Percentiles rank a stretch among this genome's conserved stretches.
Conservation (phyloP, 2,329 filamentous ascomycete genomes). For the Paraphaeosphaeria sporulosa region DNA sequence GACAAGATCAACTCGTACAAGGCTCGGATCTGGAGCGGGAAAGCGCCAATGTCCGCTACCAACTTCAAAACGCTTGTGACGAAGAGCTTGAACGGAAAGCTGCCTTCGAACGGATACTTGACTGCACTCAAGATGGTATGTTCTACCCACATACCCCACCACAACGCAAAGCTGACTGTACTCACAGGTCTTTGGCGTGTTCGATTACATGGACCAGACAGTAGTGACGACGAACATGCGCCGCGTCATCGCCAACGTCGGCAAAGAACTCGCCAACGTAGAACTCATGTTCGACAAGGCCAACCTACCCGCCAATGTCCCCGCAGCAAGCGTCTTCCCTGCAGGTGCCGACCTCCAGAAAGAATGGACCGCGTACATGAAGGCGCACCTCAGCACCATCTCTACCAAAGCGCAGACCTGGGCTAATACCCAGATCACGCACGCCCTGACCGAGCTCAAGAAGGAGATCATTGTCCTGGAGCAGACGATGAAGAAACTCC, state of each 20-base stretch:
- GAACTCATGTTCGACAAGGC: background rate
- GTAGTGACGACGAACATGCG: background rate
- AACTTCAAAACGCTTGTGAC: background rate
- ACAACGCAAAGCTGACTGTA: background rate
- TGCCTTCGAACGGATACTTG: background rate
- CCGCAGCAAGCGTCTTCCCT: background rate
- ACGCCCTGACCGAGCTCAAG: background rate
- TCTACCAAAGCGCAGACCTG: background rate
- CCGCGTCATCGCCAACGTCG: background rate
- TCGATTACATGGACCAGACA: background rate
- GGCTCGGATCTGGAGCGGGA: background rate
- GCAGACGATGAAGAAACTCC: background rate
- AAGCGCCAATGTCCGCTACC: background rate
- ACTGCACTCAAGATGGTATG: conserved; percentile 1
- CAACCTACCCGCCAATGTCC: background rate
- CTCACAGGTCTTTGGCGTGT: background rate
- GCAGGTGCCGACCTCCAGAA: background rate
- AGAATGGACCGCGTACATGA: background rate
- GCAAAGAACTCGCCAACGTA: background rate
- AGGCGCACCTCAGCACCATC: background rate
- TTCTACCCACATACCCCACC: too few species aligned
- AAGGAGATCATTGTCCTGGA: background rate
- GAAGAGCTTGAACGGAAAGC: background rate
- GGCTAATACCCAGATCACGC: background rate
- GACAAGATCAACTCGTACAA: conserved; percentile 2